Conservation (phyloP, 2,329 filamentous ascomycete species). For the Exophiala sp. region DNA sequence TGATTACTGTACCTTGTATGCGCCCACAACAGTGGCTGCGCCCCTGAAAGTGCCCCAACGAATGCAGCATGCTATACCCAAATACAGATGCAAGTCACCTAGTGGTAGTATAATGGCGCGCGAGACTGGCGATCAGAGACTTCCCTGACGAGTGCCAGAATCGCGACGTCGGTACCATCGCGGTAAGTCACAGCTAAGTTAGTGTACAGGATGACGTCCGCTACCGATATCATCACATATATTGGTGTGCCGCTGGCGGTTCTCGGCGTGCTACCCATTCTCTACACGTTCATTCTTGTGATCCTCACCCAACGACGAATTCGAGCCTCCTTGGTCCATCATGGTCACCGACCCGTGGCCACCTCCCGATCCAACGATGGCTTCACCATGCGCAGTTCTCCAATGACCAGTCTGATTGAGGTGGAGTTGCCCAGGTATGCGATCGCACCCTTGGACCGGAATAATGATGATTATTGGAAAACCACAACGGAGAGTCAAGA, state of each 20-base stretch:
- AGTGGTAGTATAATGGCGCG: no score
- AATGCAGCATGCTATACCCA: no score
- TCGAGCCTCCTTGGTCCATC: slow-evolving; percentile 55
- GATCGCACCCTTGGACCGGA: slow-evolving; percentile 59
- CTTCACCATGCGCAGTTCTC: slow-evolving; percentile 60
- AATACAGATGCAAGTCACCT: no score
- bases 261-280: slow-evolving; percentile 59
- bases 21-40: no score
- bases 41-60: no score
- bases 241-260: slow-evolving; percentile 58
- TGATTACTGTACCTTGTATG: no score
- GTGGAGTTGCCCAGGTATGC: slow-evolving; percentile 64
- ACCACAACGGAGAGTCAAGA: slow-evolving; percentile 37
- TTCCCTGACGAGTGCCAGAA: not conserved
- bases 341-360: slow-evolving; percentile 42
- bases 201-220: slow-evolving; percentile 27
- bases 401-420: slow-evolving; percentile 64
- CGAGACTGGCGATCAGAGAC: not conserved
- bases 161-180: no score
- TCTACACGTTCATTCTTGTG: slow-evolving; percentile 63
- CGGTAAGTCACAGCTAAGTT: not conserved
- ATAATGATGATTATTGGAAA: slow-evolving; percentile 57
- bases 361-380: slow-evolving; percentile 32
- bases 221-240: slow-evolving; percentile 54
- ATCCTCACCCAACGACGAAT: slow-evolving; percentile 60